Conservation (phyloP, 192 early-diverging fungal species). For the Coemansia sp. region DNA sequence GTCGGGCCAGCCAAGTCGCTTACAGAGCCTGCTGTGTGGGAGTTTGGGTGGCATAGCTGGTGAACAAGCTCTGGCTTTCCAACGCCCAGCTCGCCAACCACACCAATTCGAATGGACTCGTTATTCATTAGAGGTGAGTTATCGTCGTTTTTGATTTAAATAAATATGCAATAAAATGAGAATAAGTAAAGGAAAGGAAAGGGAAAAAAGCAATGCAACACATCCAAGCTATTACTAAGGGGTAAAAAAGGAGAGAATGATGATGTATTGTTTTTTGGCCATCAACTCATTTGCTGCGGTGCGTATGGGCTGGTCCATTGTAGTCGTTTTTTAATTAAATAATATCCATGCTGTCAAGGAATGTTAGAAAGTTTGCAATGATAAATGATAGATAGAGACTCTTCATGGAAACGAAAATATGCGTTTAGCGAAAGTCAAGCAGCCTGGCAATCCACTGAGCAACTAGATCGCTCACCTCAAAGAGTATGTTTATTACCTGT, state of each 20-base stretch:
- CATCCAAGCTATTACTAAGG: no score
- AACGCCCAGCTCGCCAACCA: constrained; percentile 36
- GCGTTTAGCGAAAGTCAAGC: constrained; percentile 5
- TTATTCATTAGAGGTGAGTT: constrained; percentile 30
- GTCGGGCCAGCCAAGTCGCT: constrained; percentile 22
- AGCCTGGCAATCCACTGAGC: constrained; percentile 43
- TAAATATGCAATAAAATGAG: not conserved
- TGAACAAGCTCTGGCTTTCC: constrained; percentile 48
- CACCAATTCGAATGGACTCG: constrained; percentile 40
- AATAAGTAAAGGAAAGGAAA: not conserved
- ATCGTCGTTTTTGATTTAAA: not conserved
- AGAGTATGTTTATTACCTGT: constrained; percentile 21
- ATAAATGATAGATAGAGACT: no score
- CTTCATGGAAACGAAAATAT: not conserved
- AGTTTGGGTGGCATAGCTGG: constrained; percentile 32
- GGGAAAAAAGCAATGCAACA: not conserved
- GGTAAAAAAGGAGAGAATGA: no score
- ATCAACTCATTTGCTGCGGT: not conserved
- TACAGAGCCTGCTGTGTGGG: not conserved
- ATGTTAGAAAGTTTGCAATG: no score
- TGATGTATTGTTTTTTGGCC: not conserved
- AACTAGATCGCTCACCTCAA: constrained; percentile 41
- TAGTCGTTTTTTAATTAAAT: not conserved
- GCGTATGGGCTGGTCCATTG: not conserved
- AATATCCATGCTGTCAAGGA: no score